A percentile compares a stretch with the other conserved stretches of the same genome.
phyloP scores from a whole-genome alignment of 495 filamentous ascomycete species.

The Hypoxylon lienhwacheense region DNA sequence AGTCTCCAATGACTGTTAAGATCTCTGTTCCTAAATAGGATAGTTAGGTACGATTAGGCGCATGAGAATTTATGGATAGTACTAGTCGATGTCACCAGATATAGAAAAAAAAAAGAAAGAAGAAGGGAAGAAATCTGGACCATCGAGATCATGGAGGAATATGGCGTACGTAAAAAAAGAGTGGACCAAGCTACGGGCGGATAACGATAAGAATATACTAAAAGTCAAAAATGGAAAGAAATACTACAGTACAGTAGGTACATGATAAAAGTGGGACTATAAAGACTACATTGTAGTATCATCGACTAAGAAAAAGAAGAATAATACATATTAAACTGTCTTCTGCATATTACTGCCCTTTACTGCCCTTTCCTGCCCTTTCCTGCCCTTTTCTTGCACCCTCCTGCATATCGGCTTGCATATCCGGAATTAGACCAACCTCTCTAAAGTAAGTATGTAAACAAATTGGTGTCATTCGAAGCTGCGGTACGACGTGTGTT shows the following conservation, averaged over 20 bases:
- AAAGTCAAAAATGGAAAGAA: slow-evolving; percentile 13
- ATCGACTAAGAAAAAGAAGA: slow-evolving; percentile 21
- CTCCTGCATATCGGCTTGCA: slow-evolving; percentile 3
- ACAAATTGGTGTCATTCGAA: slow-evolving; percentile 11
- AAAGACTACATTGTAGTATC: too few species aligned
- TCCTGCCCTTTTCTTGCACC: not conserved
- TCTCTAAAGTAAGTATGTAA: not conserved
- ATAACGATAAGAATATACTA: slow-evolving; percentile 28
- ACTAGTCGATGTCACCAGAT: not conserved
- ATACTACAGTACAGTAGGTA: not conserved
- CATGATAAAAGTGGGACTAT: too few species aligned
- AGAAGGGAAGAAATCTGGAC: not conserved
- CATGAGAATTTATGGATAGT: slow-evolving; percentile 13
- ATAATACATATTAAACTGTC: slow-evolving; percentile 7
- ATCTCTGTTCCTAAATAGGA: too few species aligned
- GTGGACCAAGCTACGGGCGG: not conserved
- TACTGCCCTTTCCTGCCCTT: slow-evolving; percentile 26
- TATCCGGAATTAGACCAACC: slow-evolving; percentile 4
- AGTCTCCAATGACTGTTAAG: too few species aligned
- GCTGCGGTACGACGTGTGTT: slow-evolving; percentile 28
- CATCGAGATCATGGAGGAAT: not conserved
- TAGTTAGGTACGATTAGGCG: too few species aligned
- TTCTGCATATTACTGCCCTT: slow-evolving; percentile 28
- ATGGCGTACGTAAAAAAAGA: not conserved
- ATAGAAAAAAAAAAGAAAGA: not conserved